These are phyloP conservation scores for Botryotinia calthae DNA, from an alignment of 2,329 filamentous ascomycete genomes.

Conservation along the genomic window DNA sequence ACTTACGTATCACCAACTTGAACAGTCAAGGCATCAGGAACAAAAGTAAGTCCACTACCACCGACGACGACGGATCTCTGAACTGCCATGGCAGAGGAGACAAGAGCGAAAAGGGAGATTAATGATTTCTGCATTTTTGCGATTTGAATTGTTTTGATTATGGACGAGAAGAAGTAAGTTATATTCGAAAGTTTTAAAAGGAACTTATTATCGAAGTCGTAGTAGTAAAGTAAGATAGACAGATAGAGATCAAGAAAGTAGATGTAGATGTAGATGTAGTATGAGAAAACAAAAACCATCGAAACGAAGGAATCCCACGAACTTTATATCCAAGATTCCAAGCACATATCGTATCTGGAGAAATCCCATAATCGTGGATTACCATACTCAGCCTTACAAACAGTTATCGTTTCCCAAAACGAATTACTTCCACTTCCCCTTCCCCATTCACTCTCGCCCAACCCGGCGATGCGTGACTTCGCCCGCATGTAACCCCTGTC, in stretches of 20 bases:
- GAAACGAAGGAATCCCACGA: neutral
- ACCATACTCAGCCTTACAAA: constrained; percentile 10
- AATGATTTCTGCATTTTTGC: constrained; percentile 8
- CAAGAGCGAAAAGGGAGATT: neutral
- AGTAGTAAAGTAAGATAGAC: neutral
- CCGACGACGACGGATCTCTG: constrained; percentile 65
- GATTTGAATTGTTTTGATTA: neutral
- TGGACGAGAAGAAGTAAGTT: neutral
- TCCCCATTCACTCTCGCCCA: neutral
- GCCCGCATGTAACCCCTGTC: neutral
- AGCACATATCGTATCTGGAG: neutral
- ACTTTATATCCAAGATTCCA: neutral
- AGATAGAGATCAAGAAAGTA: neutral
- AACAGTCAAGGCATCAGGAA: constrained; percentile 63
- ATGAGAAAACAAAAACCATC: neutral
- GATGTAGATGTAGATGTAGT: neutral
- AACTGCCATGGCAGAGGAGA: constrained; percentile 1
- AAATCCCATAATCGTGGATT: neutral
- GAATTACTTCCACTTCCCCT: neutral
- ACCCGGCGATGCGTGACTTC: neutral
- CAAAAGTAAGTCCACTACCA: constrained; percentile 55
- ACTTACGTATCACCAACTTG: constrained; percentile 48
- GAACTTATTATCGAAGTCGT: neutral
- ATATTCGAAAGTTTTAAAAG: neutral
- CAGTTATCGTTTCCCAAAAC: neutral